These are phyloP conservation scores for Yamadazyma buinensis DNA, from an alignment of 1,139 yeast species.

Conservation along the genomic window DNA sequence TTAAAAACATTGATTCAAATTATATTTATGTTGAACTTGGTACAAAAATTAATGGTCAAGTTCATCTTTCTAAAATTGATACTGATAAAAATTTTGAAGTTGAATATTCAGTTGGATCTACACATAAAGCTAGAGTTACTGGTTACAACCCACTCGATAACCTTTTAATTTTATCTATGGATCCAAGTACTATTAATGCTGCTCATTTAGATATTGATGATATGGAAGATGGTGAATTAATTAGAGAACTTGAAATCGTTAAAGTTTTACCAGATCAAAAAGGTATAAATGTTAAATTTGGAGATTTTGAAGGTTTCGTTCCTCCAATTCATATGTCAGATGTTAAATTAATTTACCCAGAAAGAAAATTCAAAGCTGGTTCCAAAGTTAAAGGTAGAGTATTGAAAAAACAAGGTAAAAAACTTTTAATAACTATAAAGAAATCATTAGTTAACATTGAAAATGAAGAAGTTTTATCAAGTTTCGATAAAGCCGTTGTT, in stretches of 20 bases:
- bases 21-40: slow-evolving; percentile 59
- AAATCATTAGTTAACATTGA: slow-evolving; percentile 74
- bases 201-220: slow-evolving; percentile 66
- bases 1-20: slow-evolving; percentile 54
- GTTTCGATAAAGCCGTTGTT: slow-evolving; percentile 48
- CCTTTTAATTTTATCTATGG: slow-evolving; percentile 62
- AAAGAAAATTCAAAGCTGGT: slow-evolving; percentile 84
- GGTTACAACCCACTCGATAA: slow-evolving; percentile 69
- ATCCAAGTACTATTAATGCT: slow-evolving; percentile 59
- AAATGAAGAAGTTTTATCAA: slow-evolving; percentile 52
- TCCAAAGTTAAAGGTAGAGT: slow-evolving; percentile 74
- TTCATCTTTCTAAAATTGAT: slow-evolving; percentile 68
- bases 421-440: slow-evolving; percentile 67
- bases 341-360: slow-evolving; percentile 80
- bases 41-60: slow-evolving; percentile 59
- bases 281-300: slow-evolving; percentile 67
- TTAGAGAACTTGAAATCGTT: slow-evolving; percentile 55
- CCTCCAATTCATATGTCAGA: slow-evolving; percentile 80
- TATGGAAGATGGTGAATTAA: slow-evolving; percentile 68
- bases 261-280: slow-evolving; percentile 58
- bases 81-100: slow-evolving; percentile 46
- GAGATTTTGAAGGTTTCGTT: slow-evolving; percentile 70
- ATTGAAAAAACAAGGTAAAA: slow-evolving; percentile 33
- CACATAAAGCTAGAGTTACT: slow-evolving; percentile 72
- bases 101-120: slow-evolving; percentile 59